phyloP scores from a whole-genome alignment of 192 early-diverging fungal species.

The Coemansia sp. region DNA sequence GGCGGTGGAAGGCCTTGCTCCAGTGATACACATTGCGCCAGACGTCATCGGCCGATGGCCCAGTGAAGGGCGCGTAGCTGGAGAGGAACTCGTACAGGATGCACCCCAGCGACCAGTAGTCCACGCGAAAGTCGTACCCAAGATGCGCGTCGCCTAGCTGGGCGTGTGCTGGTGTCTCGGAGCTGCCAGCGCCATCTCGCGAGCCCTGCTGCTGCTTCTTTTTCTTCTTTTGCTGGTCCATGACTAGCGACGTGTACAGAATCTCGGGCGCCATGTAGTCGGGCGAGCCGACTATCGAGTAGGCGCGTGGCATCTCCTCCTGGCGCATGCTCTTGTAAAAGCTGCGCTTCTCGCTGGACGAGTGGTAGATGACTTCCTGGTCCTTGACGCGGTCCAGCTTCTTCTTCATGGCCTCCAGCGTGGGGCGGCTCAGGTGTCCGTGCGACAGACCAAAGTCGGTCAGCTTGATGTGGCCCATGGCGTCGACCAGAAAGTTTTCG shows the following conservation, averaged over 20 bases:
- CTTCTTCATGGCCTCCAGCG: constrained; percentile 50
- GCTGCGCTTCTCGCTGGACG: constrained; percentile 52
- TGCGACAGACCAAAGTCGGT: constrained; percentile 92
- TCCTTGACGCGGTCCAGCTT: constrained; percentile 59
- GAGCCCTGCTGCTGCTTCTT: constrained; percentile 16
- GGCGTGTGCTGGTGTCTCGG: background rate
- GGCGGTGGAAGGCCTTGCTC: constrained; percentile 71
- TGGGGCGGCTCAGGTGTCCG: constrained; percentile 63
- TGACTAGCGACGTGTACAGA: constrained; percentile 56
- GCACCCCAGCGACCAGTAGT: constrained; percentile 76
- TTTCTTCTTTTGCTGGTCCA: constrained; percentile 45
- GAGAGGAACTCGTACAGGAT: constrained; percentile 76
- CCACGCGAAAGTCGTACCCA: constrained; percentile 68
- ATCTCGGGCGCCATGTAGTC: constrained; percentile 96
- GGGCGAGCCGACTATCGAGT: constrained; percentile 83
- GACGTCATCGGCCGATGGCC: constrained; percentile 63
- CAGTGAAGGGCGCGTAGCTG: constrained; percentile 76
- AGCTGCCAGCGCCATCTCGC: background rate
- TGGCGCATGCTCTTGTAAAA: constrained; percentile 50
- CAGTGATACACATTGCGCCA: constrained; percentile 89
- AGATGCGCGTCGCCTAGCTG: constrained; percentile 68
- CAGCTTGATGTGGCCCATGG: constrained; percentile 79
- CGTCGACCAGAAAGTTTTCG: constrained; percentile 52
- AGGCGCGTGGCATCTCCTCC: constrained; percentile 64
- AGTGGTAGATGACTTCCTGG: constrained; percentile 46